Conservation (phyloP, 2,329 filamentous ascomycete species). For the Claviceps cyperi region DNA sequence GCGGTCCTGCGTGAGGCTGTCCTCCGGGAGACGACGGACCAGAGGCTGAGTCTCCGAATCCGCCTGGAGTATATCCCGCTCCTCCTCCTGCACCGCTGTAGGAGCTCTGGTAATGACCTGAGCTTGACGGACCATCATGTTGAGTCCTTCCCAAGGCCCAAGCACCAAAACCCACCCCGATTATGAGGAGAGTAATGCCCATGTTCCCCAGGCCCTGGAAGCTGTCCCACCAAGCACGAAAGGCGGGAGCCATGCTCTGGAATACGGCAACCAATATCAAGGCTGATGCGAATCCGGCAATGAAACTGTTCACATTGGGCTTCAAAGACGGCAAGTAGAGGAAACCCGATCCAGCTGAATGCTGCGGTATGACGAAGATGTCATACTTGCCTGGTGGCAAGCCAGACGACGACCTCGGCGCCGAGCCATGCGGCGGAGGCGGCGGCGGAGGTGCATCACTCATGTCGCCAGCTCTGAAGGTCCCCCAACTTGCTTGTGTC, state of each 20-base stretch:
- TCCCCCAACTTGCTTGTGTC: not conserved
- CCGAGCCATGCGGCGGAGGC: constrained; percentile 72
- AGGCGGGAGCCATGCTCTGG: constrained; percentile 56
- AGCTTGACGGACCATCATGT: constrained; percentile 13
- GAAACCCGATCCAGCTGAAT: constrained; percentile 78
- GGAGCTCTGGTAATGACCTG: constrained; percentile 9
- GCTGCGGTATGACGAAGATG: constrained; percentile 91
- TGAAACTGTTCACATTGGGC: constrained; percentile 79
- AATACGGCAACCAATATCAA: constrained; percentile 60
- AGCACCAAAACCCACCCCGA: constrained; percentile 60
- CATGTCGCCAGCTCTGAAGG: constrained; percentile 18
- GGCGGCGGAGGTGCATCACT: constrained; percentile 56
- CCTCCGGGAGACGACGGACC: constrained; percentile 17
- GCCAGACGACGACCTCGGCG: constrained; percentile 52
- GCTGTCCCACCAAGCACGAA: constrained; percentile 58
- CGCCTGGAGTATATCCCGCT: constrained; percentile 10
- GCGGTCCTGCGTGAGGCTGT: constrained; percentile 12
- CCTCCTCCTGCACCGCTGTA: constrained; percentile 10
- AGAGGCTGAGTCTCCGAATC: constrained; percentile 17
- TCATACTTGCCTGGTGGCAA: constrained; percentile 86
- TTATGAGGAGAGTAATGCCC: constrained; percentile 56
- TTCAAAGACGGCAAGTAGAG: constrained; percentile 84
- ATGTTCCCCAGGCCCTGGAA: constrained; percentile 59
- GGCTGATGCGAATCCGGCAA: constrained; percentile 70
- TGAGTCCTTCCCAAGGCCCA: constrained; percentile 45